Evolutionary conservation across 441 rosid species (phyloP).

Genomic region (Aquilaria agallochum): DNA sequence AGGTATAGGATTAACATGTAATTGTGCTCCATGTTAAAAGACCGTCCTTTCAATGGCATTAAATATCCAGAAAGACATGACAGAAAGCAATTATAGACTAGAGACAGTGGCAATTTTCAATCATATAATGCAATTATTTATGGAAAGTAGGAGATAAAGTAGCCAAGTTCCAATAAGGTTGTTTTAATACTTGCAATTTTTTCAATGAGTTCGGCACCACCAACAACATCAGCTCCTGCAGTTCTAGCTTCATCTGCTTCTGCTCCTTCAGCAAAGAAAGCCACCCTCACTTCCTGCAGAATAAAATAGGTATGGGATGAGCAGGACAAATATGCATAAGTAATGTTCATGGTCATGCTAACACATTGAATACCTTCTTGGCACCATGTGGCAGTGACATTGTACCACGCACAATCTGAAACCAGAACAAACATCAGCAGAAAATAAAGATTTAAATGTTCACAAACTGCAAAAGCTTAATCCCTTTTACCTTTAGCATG

Average conservation of each 20-base stretch:
- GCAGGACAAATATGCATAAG: not conserved
- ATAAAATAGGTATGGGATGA: conserved; percentile 9
- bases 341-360: conserved; percentile 2
- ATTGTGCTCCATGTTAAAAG: not conserved
- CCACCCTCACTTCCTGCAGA: conserved; percentile 78
- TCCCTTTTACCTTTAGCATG: no score
- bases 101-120: not conserved
- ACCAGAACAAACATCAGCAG: conserved; percentile 12
- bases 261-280: conserved; percentile 87
- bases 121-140: not conserved
- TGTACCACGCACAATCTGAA: conserved; percentile 95
- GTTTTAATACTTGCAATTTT: conserved; percentile 60
- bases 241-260: conserved; percentile 98
- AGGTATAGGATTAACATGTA: no score
- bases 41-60: not conserved
- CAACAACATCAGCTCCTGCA: conserved; percentile 97
- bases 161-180: conserved; percentile 3
- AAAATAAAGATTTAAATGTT: not conserved
- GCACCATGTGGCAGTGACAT: conserved; percentile 81
- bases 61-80: not conserved
- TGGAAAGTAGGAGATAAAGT: conserved; percentile 7
- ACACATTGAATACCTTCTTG: conserved; percentile 56
- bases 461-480: no score
- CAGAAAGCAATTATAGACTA: not conserved
- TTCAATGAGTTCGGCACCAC: conserved; percentile 84